phyloP scores from a whole-genome alignment of 2,329 filamentous ascomycete genomes.

The Pezicula neosporulosa region DNA sequence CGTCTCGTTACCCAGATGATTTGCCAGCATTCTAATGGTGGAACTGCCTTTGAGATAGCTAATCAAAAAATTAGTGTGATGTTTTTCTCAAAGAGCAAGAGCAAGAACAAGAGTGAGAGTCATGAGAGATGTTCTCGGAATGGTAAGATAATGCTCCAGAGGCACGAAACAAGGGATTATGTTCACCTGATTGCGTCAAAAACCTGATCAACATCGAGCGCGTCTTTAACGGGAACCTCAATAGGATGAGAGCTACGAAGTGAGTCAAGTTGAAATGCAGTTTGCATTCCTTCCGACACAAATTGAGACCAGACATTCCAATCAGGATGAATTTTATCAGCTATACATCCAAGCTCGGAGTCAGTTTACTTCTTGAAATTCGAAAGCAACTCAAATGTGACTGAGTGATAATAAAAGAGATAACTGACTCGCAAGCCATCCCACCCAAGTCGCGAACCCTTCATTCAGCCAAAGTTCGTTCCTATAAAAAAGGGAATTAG shows the following conservation, averaged over 20 bases:
- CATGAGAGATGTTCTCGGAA: no score
- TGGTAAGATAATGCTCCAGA: no score
- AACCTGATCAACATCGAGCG: slow-evolving; percentile 94
- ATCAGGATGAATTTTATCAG: slow-evolving; percentile 89
- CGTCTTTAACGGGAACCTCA: slow-evolving; percentile 90
- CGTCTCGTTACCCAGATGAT: slow-evolving; percentile 80
- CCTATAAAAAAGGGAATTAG: slow-evolving; percentile 26
- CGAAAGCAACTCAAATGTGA: no score
- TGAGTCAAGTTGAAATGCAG: slow-evolving; percentile 84
- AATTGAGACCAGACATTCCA: slow-evolving; percentile 99
- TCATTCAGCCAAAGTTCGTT: slow-evolving; percentile 92
- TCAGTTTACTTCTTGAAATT: no score
- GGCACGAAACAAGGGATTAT: no score
- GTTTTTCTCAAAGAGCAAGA: no score
- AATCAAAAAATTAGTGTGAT: no score
- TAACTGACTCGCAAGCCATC: slow-evolving; percentile 53
- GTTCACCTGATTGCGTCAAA: slow-evolving; percentile 77
- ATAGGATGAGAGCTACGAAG: slow-evolving; percentile 93
- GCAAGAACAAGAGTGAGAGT: no score
- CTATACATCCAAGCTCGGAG: no score
- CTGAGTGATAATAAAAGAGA: no score
- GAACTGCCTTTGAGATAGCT: slow-evolving; percentile 93
- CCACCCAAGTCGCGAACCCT: slow-evolving; percentile 97
- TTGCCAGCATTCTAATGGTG: slow-evolving; percentile 92
- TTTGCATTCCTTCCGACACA: slow-evolving; percentile 90